Evolutionary conservation across 352 stramenopile genomes (phyloP), one percentile per base, ranked within the genome.

Genomic region (Globisporangium apiculatum): DNA sequence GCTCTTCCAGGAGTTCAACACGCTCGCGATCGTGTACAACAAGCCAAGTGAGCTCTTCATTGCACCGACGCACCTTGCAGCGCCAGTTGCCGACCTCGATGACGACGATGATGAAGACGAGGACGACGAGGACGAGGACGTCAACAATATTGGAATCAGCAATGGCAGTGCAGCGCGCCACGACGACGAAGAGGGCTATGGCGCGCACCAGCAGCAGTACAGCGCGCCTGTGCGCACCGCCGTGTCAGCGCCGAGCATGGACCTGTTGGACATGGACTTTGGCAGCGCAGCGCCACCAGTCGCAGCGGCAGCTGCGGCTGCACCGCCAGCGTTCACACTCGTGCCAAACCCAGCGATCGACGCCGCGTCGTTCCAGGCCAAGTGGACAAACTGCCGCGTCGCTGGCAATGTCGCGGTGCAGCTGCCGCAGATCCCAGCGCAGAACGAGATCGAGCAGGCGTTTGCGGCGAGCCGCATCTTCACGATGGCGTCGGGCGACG

Each of bases 1-100:
- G 57, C 81, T 96, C 51, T 95, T 97, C 58, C 69, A 96, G 55
- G 96, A 99, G 78, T 99, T 99, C 76, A 98, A 99, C 73, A 98
- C 96, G 38, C 83, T 99, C 50, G 90, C 94, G 7, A 94, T 98
- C 11, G 85, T 99, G 24, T 99, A 99, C 81, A 94, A 94, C 57
- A 98, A 98, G 67, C 91, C 91, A 17, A 96, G 88, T 50, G 89
- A 98, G 47, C 86, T 98, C 53, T 99, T 99, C 67, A 93, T 99
- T 48, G 79, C 86, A 9, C 68, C 89, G 50, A 85, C 89, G 45
- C 76, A 88, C 50, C 41, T 87, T 58, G 69, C 62, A 7, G 51
- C 62, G 1, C 49, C 63, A 36, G 71, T 69, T 10, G 72, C 65
- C 49, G 54, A 74, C 5, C 64, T 79, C 37, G 75, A 75, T 15